Conservation (phyloP, 179 eudicot species). For the Patellifolia procumbens region DNA sequence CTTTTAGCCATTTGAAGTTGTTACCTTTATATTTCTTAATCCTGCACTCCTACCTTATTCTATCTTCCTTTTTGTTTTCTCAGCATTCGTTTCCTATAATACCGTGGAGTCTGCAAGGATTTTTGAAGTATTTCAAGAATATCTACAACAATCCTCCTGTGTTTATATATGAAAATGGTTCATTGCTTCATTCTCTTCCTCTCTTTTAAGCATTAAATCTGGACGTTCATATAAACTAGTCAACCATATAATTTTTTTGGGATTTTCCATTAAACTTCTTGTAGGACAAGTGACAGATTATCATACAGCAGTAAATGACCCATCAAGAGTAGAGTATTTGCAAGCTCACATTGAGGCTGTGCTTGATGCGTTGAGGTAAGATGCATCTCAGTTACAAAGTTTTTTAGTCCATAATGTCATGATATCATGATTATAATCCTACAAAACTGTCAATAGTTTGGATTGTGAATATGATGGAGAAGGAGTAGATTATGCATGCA, state of each 20-base stretch:
- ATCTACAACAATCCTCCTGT: constrained; percentile 55
- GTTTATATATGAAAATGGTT: constrained; percentile 65
- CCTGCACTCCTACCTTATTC: background rate
- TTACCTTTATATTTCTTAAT: background rate
- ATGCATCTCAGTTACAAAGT: too few relatives aligned
- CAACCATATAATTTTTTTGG: background rate
- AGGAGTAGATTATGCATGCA: too few relatives aligned
- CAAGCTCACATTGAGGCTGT: constrained; percentile 18
- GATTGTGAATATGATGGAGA: too few relatives aligned
- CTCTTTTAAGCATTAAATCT: background rate
- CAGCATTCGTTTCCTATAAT: constrained; percentile 25
- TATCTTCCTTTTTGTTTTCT: background rate
- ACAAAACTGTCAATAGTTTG: too few relatives aligned
- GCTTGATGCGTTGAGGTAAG: constrained; percentile 28
- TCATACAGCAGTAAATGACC: constrained; percentile 3
- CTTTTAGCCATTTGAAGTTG: background rate
- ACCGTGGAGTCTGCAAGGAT: constrained; percentile 45
- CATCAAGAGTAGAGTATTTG: constrained; percentile 16
- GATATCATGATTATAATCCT: too few relatives aligned
- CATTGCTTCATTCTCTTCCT: constrained; percentile 6
- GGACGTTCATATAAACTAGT: constrained; percentile 5
- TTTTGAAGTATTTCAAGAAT: constrained; percentile 51
- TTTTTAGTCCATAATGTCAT: too few relatives aligned
- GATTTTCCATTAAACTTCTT: background rate
- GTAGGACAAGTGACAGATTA: constrained; percentile 17